These are phyloP conservation scores for Leishmania tropica DNA, from an alignment of 208 protist genomes.

Conservation along the genomic window DNA sequence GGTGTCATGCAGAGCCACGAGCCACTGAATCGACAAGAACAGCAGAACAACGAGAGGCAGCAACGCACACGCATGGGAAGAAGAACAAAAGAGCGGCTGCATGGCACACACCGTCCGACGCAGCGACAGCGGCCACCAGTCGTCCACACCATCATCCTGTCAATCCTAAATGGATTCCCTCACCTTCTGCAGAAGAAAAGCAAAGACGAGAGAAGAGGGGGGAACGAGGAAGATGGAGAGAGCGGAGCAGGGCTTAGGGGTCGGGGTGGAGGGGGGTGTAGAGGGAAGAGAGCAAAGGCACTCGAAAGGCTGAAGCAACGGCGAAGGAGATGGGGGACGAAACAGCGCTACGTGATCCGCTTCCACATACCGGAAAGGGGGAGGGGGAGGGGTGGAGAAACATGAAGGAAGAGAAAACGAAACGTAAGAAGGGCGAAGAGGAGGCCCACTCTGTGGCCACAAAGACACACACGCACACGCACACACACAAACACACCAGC, in stretches of 20 bases:
- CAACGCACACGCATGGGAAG: background rate
- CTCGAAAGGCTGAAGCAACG: background rate
- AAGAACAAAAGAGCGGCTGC: constrained; percentile 2
- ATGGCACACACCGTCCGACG: background rate
- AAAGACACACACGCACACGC: background rate
- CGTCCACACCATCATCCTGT: background rate
- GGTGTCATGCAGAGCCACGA: background rate
- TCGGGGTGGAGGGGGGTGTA: no score
- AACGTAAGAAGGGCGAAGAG: background rate
- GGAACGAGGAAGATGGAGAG: background rate
- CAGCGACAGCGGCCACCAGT: background rate
- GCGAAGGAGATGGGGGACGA: background rate
- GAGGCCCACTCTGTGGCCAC: background rate
- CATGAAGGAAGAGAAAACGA: background rate
- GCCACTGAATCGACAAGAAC: constrained; percentile 1
- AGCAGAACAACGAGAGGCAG: constrained; percentile 11
- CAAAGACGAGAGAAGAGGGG: background rate
- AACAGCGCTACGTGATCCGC: background rate
- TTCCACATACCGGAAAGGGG: background rate
- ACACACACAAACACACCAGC: background rate
- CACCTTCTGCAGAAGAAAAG: background rate
- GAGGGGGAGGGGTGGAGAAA: background rate
- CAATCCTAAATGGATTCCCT: background rate
- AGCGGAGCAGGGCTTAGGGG: background rate
- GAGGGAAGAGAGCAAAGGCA: background rate